phyloP scores from a whole-genome alignment of 257 asterid species.

The Verbena officinalis region DNA sequence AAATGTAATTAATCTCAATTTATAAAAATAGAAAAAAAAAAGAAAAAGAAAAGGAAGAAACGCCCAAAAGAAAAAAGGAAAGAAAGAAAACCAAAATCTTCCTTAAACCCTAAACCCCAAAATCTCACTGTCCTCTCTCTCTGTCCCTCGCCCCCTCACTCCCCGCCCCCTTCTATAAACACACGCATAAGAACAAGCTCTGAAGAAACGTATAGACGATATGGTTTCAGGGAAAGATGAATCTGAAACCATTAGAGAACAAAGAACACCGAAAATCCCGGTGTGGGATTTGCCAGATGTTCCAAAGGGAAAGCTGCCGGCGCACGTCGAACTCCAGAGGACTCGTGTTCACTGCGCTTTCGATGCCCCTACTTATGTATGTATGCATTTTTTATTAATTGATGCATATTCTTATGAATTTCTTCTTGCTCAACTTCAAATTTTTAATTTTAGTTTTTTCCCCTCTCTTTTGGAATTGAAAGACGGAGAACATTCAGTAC shows the following conservation, averaged over 20 bases:
- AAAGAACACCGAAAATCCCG: slow-evolving; percentile 46
- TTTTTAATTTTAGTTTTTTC: not conserved
- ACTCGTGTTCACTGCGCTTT: slow-evolving; percentile 68
- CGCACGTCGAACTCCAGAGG: slow-evolving; percentile 68
- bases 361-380: slow-evolving; percentile 84
- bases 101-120: not conserved
- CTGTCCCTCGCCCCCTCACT: not conserved
- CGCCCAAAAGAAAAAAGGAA: no score
- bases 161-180: not conserved
- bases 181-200: slow-evolving; percentile 1
- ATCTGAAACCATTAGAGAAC: slow-evolving; percentile 11
- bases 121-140: not conserved
- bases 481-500: slow-evolving; percentile 73
- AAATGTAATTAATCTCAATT: no score
- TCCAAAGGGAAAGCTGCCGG: slow-evolving; percentile 65
- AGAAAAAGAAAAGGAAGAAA: no score
- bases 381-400: not conserved
- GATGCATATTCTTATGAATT: not conserved
- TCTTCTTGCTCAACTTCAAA: not conserved
- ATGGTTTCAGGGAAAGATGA: slow-evolving; percentile 25
- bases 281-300: slow-evolving; percentile 93
- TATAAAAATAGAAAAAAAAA: no score
- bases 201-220: not conserved
- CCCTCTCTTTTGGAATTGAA: slow-evolving; percentile 16
- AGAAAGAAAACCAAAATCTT: no score